Conservation (phyloP, 2,329 filamentous ascomycete species). For the Paracoccidioides lutzii region DNA sequence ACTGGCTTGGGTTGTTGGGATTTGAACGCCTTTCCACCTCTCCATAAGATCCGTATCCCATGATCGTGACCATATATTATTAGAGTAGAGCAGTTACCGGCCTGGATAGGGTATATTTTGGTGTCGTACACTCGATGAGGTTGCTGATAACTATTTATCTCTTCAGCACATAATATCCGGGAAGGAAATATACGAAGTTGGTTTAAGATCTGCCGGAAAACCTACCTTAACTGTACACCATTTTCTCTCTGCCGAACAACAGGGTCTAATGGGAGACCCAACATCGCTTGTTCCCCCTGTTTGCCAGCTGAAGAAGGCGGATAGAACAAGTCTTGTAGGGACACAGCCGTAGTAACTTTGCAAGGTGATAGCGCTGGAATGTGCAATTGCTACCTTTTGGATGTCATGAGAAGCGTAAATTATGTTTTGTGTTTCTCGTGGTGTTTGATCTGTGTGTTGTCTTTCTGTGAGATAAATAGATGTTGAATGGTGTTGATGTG, state of each 20-base stretch:
- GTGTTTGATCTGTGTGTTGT: not conserved
- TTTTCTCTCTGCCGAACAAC: slow-evolving; percentile 27
- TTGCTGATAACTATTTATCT: slow-evolving; percentile 42
- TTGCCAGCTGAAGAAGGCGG: not conserved
- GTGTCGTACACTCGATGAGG: slow-evolving; percentile 45
- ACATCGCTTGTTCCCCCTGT: slow-evolving; percentile 16
- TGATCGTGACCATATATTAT: slow-evolving; percentile 47
- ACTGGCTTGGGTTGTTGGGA: slow-evolving; percentile 15
- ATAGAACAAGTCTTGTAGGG: not conserved
- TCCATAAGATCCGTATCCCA: slow-evolving; percentile 48
- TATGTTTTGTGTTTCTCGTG: not conserved
- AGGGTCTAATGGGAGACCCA: slow-evolving; percentile 25
- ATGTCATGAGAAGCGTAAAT: not conserved
- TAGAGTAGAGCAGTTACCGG: slow-evolving; percentile 50
- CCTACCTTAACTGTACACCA: slow-evolving; percentile 32
- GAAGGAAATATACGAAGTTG: not conserved
- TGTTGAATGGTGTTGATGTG: not conserved
- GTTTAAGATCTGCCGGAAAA: not conserved
- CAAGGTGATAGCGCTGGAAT: too few relatives aligned
- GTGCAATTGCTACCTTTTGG: too few relatives aligned
- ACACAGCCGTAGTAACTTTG: too few relatives aligned
- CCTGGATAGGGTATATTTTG: slow-evolving; percentile 44
- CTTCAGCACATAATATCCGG: not conserved
- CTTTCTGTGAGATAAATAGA: too few relatives aligned
- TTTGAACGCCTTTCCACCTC: slow-evolving; percentile 42